phyloP scores from a whole-genome alignment of 495 filamentous ascomycete species.

The Baudoinia panamericana region DNA sequence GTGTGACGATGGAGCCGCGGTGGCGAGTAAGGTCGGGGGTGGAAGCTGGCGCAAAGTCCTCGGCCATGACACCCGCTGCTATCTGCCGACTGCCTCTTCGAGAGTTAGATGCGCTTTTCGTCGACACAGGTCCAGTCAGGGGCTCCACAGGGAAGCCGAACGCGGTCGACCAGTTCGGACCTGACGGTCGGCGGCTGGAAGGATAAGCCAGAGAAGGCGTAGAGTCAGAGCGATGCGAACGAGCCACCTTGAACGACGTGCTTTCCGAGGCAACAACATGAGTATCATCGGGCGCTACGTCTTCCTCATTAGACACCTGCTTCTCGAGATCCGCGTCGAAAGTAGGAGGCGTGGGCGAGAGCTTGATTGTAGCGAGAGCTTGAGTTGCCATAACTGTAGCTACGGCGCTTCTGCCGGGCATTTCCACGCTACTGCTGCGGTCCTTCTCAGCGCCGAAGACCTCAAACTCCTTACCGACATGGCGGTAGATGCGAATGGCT shows the following conservation, averaged over 20 bases:
- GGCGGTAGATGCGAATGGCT: constrained; percentile 54
- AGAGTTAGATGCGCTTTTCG: not conserved
- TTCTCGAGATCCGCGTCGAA: not conserved
- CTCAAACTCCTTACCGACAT: constrained; percentile 40
- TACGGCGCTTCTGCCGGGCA: constrained; percentile 9
- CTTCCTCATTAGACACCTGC: not conserved
- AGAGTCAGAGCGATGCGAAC: not conserved
- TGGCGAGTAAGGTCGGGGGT: not conserved
- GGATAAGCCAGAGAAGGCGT: not conserved
- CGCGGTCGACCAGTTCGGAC: constrained; percentile 2
- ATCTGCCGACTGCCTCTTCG: constrained; percentile 12
- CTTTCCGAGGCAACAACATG: not conserved
- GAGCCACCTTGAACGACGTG: not conserved
- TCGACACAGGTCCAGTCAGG: not conserved
- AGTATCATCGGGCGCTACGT: constrained; percentile 7
- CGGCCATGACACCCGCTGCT: constrained; percentile 1
- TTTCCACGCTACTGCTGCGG: not conserved
- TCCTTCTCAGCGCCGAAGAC: constrained; percentile 16
- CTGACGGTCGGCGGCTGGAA: constrained; percentile 1
- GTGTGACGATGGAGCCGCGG: constrained; percentile 9
- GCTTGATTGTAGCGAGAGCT: not conserved
- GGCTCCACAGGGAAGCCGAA: constrained; percentile 8
- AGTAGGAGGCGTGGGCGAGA: not conserved
- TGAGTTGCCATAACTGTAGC: not conserved
- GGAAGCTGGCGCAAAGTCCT: constrained; percentile 8